phyloP scores from a whole-genome alignment of 805 yeast species.

The Ogataea nitratoaversa region DNA sequence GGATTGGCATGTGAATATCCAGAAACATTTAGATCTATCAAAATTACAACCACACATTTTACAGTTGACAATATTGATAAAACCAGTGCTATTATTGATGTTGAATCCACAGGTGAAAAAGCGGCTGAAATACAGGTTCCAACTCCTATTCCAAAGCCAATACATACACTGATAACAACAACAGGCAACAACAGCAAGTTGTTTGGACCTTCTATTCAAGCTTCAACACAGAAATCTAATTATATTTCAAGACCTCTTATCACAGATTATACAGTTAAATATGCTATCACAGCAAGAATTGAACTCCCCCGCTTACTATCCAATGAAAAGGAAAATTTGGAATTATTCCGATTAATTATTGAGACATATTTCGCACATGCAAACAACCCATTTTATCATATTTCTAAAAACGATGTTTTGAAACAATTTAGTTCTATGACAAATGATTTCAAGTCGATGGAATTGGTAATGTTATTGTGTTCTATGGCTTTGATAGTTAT shows the following conservation, averaged over 20 bases:
- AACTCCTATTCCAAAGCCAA: neutral
- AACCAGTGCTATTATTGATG: no score
- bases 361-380: conserved; percentile 5
- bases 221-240: neutral
- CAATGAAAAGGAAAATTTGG: conserved; percentile 2
- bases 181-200: neutral
- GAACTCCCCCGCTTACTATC: conserved; percentile 12
- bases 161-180: neutral
- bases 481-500: conserved; percentile 9
- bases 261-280: conserved; percentile 1
- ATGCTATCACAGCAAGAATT: conserved; percentile 4
- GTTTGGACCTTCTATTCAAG: neutral
- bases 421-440: conserved; percentile 1
- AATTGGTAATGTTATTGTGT: conserved; percentile 13
- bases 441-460: conserved; percentile 13
- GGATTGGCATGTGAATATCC: conserved; percentile 39
- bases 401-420: conserved; percentile 6
- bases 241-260: conserved; percentile 2
- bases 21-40: conserved; percentile 40
- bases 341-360: conserved; percentile 5
- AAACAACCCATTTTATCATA: conserved; percentile 1
- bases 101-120: neutral
- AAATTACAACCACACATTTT: conserved; percentile 12
- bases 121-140: neutral
- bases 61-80: neutral